Percentiles rank a stretch among this genome's conserved stretches.
phyloP scores from a whole-genome alignment of 106 monocot genomes.

The Vanilla planifolia region DNA sequence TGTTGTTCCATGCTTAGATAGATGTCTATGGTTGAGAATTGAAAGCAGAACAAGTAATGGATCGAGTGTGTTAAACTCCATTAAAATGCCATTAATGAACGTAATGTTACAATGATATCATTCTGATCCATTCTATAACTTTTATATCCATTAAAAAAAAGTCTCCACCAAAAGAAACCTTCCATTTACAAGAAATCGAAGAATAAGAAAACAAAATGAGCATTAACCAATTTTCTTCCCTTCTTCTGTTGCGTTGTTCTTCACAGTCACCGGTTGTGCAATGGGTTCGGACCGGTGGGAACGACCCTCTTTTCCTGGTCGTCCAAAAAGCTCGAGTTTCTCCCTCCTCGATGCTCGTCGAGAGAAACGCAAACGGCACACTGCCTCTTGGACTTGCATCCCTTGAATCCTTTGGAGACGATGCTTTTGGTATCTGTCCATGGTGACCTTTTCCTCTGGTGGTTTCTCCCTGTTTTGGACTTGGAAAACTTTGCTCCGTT shows the following conservation, averaged over 20 bases:
- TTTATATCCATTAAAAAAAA: neutral
- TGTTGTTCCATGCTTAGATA: too few relatives aligned
- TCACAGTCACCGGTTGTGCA: conserved; percentile 14
- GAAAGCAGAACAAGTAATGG: too few relatives aligned
- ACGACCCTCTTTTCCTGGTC: conserved; percentile 12
- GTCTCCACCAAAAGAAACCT: neutral
- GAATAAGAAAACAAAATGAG: neutral
- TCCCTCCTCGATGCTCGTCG: neutral
- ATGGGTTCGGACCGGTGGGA: conserved; percentile 20
- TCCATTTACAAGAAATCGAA: neutral
- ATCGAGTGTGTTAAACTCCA: too few relatives aligned
- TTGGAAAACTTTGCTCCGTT: neutral
- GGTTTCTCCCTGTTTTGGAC: neutral
- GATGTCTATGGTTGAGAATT: too few relatives aligned
- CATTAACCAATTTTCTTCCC: neutral
- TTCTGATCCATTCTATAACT: too few relatives aligned
- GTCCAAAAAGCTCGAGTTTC: too few relatives aligned
- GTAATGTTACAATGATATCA: too few relatives aligned
- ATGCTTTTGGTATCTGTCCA: too few relatives aligned
- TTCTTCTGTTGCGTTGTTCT: neutral
- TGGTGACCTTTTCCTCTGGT: too few relatives aligned
- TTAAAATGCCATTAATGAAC: too few relatives aligned
- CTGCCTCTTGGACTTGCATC: neutral
- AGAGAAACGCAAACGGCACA: neutral
- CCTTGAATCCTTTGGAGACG: too few relatives aligned